Percentiles rank a stretch among this genome's conserved stretches.
Conservation (phyloP, 495 filamentous ascomycete species). For the Talaromyces liani region DNA sequence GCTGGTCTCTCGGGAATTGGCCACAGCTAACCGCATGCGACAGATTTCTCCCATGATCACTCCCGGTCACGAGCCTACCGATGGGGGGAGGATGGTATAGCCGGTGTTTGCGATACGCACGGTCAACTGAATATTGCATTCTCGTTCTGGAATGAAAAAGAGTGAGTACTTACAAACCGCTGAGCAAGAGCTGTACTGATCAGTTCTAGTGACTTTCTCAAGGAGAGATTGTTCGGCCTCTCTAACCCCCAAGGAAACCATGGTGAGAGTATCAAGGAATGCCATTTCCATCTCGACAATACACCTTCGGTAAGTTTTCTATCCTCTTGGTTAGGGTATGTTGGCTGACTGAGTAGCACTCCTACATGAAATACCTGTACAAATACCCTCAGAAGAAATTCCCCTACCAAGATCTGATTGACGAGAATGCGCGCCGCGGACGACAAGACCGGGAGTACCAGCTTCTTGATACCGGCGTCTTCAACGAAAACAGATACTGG, state of each 20-base stretch:
- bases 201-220: conserved; percentile 67
- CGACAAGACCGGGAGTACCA: conserved; percentile 82
- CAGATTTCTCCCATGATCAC: conserved; percentile 90
- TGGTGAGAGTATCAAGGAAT: conserved; percentile 93
- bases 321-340: background rate
- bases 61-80: conserved; percentile 79
- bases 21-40: background rate
- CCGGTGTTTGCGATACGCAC: conserved; percentile 88
- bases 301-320: conserved; percentile 50
- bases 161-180: conserved; percentile 46
- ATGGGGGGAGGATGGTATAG: conserved; percentile 97
- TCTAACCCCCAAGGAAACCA: conserved; percentile 96
- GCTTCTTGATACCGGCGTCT: conserved; percentile 82
- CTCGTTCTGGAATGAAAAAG: conserved; percentile 95
- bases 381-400: conserved; percentile 92
- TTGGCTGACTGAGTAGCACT: conserved; percentile 51
- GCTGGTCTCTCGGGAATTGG: background rate
- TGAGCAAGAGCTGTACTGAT: conserved; percentile 7
- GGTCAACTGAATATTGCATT: conserved; percentile 87
- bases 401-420: conserved; percentile 78
- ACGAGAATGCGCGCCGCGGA: conserved; percentile 71
- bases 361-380: conserved; percentile 98
- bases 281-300: conserved; percentile 93
- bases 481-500: conserved; percentile 90
- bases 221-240: conserved; percentile 88